phyloP scores from a whole-genome alignment of 2,329 filamentous ascomycete genomes.

The Emmonsiellopsis sp. region DNA sequence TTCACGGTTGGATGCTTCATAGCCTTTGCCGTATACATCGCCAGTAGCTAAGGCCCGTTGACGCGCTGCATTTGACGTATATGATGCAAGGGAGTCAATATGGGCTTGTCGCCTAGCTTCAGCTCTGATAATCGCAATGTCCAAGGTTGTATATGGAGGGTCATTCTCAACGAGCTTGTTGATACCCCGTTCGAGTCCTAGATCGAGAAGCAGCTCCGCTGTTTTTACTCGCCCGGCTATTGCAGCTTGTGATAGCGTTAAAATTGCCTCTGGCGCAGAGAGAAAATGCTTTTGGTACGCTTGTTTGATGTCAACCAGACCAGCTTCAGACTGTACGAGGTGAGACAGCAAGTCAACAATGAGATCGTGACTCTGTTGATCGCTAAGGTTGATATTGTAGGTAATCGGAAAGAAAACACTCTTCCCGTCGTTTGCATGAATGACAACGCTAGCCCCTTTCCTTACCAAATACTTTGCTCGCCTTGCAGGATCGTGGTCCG shows the following conservation, averaged over 20 bases:
- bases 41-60: constrained; percentile 10
- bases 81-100: constrained; percentile 12
- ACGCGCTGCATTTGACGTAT: constrained; percentile 10
- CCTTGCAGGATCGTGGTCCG: constrained; percentile 11
- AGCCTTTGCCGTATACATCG: constrained; percentile 11
- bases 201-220: constrained; percentile 12
- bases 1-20: constrained; percentile 5
- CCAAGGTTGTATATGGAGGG: constrained; percentile 11
- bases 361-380: constrained; percentile 15
- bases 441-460: constrained; percentile 14
- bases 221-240: constrained; percentile 11
- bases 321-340: constrained; percentile 5
- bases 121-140: constrained; percentile 13
- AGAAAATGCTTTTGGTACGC: constrained; percentile 14
- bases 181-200: constrained; percentile 11
- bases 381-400: constrained; percentile 13
- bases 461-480: constrained; percentile 13
- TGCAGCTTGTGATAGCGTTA: constrained; percentile 12
- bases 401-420: constrained; percentile 17
- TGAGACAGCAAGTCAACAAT: constrained; percentile 12
- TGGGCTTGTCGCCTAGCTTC: constrained; percentile 13
- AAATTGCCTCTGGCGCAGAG: constrained; percentile 4
- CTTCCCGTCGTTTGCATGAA: constrained; percentile 7
- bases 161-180: constrained; percentile 9
- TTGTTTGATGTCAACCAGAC: constrained; percentile 4